phyloP scores from a whole-genome alignment of 1,284 basidiomycete species.

The Trametes polyzona region DNA sequence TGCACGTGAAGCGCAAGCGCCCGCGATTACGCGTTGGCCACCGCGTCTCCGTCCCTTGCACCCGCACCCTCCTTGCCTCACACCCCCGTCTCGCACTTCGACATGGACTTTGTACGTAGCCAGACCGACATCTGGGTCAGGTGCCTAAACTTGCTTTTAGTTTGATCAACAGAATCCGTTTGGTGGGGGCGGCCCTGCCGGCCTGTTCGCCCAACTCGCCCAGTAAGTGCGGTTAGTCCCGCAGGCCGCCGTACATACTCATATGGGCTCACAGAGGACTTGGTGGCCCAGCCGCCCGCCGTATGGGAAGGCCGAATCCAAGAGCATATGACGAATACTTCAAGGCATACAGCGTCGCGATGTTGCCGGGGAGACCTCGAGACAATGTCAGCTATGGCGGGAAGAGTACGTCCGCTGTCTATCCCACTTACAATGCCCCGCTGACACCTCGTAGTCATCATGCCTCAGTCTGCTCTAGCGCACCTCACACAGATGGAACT shows the following conservation, averaged over 20 bases:
- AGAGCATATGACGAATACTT: slow-evolving; percentile 81
- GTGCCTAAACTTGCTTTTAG: slow-evolving; percentile 46
- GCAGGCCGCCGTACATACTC: neutral
- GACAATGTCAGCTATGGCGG: slow-evolving; percentile 94
- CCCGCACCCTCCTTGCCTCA: slow-evolving; percentile 9
- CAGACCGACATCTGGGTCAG: neutral
- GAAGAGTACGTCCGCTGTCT: slow-evolving; percentile 76
- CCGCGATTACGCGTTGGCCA: slow-evolving; percentile 27
- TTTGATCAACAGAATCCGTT: slow-evolving; percentile 51
- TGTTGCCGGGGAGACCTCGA: slow-evolving; percentile 82
- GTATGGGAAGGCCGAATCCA: slow-evolving; percentile 54
- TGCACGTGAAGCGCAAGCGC: slow-evolving; percentile 24
- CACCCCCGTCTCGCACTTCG: slow-evolving; percentile 16
- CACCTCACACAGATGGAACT: slow-evolving; percentile 89
- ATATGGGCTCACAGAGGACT: slow-evolving; percentile 48
- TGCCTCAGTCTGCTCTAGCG: slow-evolving; percentile 95
- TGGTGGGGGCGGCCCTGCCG: slow-evolving; percentile 46
- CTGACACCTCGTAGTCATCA: slow-evolving; percentile 72
- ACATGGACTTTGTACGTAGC: slow-evolving; percentile 67
- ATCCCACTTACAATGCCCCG: slow-evolving; percentile 7
- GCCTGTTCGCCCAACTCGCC: slow-evolving; percentile 64
- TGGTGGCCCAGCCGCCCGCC: slow-evolving; percentile 50
- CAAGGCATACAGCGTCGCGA: slow-evolving; percentile 85
- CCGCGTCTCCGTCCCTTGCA: slow-evolving; percentile 7
- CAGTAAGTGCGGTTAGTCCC: slow-evolving; percentile 44